phyloP scores from a whole-genome alignment of 2,329 filamentous ascomycete species.

The Cladophialophora immunda region DNA sequence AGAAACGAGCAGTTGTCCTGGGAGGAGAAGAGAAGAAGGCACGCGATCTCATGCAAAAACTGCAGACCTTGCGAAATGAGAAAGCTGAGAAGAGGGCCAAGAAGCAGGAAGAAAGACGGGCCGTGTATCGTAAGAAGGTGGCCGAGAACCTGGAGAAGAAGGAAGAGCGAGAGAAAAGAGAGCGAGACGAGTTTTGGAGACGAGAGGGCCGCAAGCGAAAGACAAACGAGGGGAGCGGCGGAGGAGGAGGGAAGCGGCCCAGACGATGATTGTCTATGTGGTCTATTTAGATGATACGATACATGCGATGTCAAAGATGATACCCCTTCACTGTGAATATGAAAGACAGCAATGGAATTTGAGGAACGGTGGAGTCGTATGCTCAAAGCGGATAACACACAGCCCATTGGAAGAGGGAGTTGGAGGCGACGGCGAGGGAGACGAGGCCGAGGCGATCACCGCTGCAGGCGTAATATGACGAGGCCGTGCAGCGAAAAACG shows the following conservation, averaged over 20 bases:
- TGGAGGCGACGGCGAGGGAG: not conserved
- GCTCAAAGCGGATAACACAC: not conserved
- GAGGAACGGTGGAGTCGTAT: not conserved
- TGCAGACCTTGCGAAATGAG: conserved; percentile 89
- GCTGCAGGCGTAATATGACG: not conserved
- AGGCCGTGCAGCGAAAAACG: not conserved
- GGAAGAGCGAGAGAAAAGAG: conserved; percentile 83
- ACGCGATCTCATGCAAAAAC: conserved; percentile 88
- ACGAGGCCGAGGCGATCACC: not conserved
- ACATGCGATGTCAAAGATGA: conserved; percentile 14
- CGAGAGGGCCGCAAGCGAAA: conserved; percentile 85
- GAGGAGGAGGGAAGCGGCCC: conserved; percentile 54
- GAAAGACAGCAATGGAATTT: not conserved
- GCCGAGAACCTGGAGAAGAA: conserved; percentile 85
- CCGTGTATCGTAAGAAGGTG: conserved; percentile 82
- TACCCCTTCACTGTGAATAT: conserved; percentile 15
- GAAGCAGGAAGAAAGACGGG: conserved; percentile 88
- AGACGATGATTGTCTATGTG: conserved; percentile 23
- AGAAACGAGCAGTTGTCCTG: conserved; percentile 91
- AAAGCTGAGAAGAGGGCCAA: conserved; percentile 81
- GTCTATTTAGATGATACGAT: conserved; percentile 9
- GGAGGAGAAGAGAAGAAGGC: conserved; percentile 89
- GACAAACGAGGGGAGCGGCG: conserved; percentile 61
- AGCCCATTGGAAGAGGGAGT: not conserved
- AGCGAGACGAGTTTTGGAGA: conserved; percentile 92